Percentiles rank a stretch among this genome's conserved stretches.
phyloP scores from a whole-genome alignment of 139 green algal species.

The Haematococcus sp. region DNA sequence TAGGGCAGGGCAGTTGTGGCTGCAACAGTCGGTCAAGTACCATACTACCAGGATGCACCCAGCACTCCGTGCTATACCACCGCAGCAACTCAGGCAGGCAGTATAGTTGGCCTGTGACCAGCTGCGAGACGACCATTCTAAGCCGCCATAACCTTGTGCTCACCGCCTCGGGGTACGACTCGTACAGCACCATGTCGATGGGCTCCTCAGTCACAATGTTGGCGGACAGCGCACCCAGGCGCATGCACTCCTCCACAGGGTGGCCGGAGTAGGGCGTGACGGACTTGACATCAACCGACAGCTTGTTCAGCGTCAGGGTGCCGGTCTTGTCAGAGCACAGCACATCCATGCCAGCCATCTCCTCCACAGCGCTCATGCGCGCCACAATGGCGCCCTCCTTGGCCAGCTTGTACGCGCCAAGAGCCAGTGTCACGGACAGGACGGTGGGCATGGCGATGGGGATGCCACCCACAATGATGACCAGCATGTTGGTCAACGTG shows the following conservation, averaged over 20 bases:
- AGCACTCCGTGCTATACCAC: too few species aligned
- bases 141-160: background rate
- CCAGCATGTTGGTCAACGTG: conserved; percentile 84
- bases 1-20: too few species aligned
- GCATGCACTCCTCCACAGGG: conserved; percentile 46
- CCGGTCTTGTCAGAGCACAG: conserved; percentile 94
- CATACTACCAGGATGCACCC: too few species aligned
- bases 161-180: conserved; percentile 52
- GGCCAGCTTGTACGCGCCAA: conserved; percentile 81
- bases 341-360: conserved; percentile 90
- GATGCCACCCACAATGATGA: conserved; percentile 89
- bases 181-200: conserved; percentile 78
- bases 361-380: conserved; percentile 84
- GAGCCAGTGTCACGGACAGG: conserved; percentile 82
- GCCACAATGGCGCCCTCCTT: conserved; percentile 89
- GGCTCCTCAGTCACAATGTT: conserved; percentile 75
- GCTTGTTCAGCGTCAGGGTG: conserved; percentile 85
- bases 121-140: too few species aligned
- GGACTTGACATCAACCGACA: conserved; percentile 29
- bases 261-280: conserved; percentile 23
- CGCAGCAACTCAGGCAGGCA: too few species aligned
- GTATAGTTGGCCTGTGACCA: too few species aligned
- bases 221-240: conserved; percentile 61
- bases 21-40: too few species aligned
- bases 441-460: conserved; percentile 94